Evolutionary conservation across 257 asterid species (phyloP).

Genomic region (Eucommia ulmoides): DNA sequence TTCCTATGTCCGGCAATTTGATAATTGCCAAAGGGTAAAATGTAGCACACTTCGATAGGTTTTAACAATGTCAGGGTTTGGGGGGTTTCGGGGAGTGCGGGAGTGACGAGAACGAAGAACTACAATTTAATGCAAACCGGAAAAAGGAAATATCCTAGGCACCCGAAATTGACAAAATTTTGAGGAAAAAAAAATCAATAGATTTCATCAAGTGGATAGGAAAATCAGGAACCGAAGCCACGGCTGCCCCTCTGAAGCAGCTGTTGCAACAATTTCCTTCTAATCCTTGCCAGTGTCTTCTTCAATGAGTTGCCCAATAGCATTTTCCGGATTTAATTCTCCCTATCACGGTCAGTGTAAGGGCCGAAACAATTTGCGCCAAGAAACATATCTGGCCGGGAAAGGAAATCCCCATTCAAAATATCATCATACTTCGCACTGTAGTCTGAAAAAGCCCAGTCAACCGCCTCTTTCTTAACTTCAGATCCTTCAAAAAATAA

Average conservation of each 20-base stretch:
- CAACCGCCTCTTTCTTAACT: slow-evolving; percentile 21
- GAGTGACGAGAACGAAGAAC: no score
- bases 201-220: no score
- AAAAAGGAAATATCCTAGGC: no score
- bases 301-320: slow-evolving; percentile 25
- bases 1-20: no score
- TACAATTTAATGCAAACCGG: no score
- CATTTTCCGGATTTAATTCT: slow-evolving; percentile 14
- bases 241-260: slow-evolving; percentile 10
- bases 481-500: slow-evolving; percentile 27
- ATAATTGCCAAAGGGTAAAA: no score
- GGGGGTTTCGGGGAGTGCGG: no score
- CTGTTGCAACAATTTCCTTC: slow-evolving; percentile 12
- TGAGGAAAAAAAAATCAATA: no score
- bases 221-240: slow-evolving; percentile 14
- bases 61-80: no score
- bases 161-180: no score
- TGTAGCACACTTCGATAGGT: no score
- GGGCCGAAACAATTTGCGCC: slow-evolving; percentile 34
- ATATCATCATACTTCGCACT: slow-evolving; percentile 15
- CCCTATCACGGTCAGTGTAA: slow-evolving; percentile 18
- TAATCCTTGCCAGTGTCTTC: slow-evolving; percentile 24
- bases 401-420: slow-evolving; percentile 18
- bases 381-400: slow-evolving; percentile 61
- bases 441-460: slow-evolving; percentile 17